phyloP scores from a whole-genome alignment of 768 basidiomycete species.

The Boletus rubroflammeus region DNA sequence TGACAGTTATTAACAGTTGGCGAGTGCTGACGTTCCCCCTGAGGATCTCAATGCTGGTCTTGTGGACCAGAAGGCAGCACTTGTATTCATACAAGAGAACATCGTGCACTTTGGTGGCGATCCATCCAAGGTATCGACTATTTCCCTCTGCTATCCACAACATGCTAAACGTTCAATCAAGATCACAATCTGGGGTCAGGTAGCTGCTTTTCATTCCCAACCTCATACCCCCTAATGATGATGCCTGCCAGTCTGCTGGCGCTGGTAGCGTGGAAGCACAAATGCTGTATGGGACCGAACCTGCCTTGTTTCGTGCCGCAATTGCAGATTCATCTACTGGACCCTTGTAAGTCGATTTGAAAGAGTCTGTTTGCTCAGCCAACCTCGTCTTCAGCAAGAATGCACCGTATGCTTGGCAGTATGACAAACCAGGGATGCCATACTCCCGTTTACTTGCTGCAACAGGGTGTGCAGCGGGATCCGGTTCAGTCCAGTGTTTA shows the following conservation, averaged over 20 bases:
- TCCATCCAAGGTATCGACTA: slow-evolving; percentile 42
- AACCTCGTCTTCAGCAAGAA: slow-evolving; percentile 42
- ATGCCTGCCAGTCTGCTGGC: slow-evolving; percentile 11
- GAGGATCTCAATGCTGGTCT: slow-evolving; percentile 58
- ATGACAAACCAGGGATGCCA: slow-evolving; percentile 50
- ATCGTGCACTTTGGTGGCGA: slow-evolving; percentile 65
- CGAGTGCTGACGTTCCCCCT: slow-evolving; percentile 42
- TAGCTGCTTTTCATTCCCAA: not conserved
- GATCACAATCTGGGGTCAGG: slow-evolving; percentile 22
- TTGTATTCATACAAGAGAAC: slow-evolving; percentile 63
- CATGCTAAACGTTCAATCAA: not conserved
- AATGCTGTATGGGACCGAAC: slow-evolving; percentile 5
- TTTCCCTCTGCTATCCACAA: not conserved
- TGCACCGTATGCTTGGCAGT: slow-evolving; percentile 41
- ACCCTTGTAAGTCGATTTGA: slow-evolving; percentile 15
- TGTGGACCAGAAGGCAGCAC: slow-evolving; percentile 54
- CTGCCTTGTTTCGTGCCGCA: slow-evolving; percentile 12
- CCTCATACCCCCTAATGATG: not conserved
- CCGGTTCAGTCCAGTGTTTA: slow-evolving; percentile 41
- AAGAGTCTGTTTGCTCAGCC: not conserved
- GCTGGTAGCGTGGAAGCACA: slow-evolving; percentile 17
- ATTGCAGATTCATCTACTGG: slow-evolving; percentile 19
- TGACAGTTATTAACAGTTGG: slow-evolving; percentile 35
- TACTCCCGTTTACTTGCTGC: slow-evolving; percentile 43
- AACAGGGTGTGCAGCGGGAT: slow-evolving; percentile 44